phyloP scores from a whole-genome alignment of 192 early-diverging fungal genomes.

The Geranomyces variabilis region DNA sequence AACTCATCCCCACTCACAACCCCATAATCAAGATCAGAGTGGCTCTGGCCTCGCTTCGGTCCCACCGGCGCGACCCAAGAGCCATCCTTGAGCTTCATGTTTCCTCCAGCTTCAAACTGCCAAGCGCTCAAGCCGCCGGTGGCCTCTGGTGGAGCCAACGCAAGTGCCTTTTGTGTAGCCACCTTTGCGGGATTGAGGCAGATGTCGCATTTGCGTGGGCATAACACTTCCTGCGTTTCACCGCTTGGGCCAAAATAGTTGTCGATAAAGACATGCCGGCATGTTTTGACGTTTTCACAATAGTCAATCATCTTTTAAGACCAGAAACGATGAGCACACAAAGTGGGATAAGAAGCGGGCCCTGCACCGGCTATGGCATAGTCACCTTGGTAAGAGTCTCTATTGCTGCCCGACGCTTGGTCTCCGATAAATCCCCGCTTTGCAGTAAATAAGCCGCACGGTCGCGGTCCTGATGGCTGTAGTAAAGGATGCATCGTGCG shows the following conservation, averaged over 20 bases:
- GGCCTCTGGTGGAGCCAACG: neutral
- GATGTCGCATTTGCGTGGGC: constrained; percentile 47
- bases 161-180: constrained; percentile 15
- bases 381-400: constrained; percentile 38
- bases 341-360: too few species aligned
- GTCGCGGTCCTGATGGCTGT: constrained; percentile 46
- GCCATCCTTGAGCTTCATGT: constrained; percentile 19
- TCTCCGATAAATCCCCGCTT: neutral
- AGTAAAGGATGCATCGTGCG: constrained; percentile 51
- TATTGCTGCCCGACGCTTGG: neutral
- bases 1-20: neutral
- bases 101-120: constrained; percentile 28
- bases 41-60: neutral
- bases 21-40: constrained; percentile 26
- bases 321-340: too few species aligned
- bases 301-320: constrained; percentile 48
- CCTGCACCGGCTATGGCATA: too few species aligned
- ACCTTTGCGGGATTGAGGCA: constrained; percentile 47
- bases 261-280: constrained; percentile 45
- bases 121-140: neutral
- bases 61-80: constrained; percentile 13
- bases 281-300: constrained; percentile 50
- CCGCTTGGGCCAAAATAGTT: constrained; percentile 44
- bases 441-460: constrained; percentile 40
- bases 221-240: constrained; percentile 20